Percentiles rank a stretch among this genome's conserved stretches.
These are phyloP conservation scores for Phytophthora brassicae DNA, from an alignment of 352 stramenopile species.

Conservation along the genomic window DNA sequence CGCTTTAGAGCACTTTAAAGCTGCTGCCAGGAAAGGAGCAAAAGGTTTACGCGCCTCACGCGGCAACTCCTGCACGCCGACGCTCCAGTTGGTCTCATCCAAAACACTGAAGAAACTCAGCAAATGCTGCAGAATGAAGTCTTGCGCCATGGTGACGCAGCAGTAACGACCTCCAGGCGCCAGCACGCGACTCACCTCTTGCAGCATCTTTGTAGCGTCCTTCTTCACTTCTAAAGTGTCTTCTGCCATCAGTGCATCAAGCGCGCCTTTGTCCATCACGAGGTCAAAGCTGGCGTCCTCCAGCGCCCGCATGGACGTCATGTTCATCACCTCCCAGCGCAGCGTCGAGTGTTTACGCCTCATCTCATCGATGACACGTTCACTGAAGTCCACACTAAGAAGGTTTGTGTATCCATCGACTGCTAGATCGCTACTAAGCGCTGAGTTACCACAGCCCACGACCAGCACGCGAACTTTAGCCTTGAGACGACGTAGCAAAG, in stretches of 20 bases:
- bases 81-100: constrained; percentile 24
- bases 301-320: constrained; percentile 60
- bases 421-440: constrained; percentile 59
- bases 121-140: constrained; percentile 72
- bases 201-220: constrained; percentile 65
- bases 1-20: constrained; percentile 36
- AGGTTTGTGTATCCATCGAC: constrained; percentile 58
- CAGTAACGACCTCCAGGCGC: constrained; percentile 58
- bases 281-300: constrained; percentile 59
- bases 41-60: constrained; percentile 50
- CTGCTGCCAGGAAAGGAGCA: constrained; percentile 50
- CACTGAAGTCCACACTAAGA: constrained; percentile 76
- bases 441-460: constrained; percentile 80
- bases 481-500: constrained; percentile 41
- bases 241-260: constrained; percentile 73
- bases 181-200: constrained; percentile 66
- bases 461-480: constrained; percentile 56
- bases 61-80: constrained; percentile 46
- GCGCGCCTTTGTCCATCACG: constrained; percentile 80
- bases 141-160: constrained; percentile 82
- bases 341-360: constrained; percentile 55
- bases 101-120: constrained; percentile 46
- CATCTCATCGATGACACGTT: constrained; percentile 79
- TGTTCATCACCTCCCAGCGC: constrained; percentile 78
- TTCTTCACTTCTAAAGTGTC: constrained; percentile 40